Evolutionary conservation across 768 basidiomycete species (phyloP), one percentile per base, ranked within the genome.

Genomic region (Russula olivacea): DNA sequence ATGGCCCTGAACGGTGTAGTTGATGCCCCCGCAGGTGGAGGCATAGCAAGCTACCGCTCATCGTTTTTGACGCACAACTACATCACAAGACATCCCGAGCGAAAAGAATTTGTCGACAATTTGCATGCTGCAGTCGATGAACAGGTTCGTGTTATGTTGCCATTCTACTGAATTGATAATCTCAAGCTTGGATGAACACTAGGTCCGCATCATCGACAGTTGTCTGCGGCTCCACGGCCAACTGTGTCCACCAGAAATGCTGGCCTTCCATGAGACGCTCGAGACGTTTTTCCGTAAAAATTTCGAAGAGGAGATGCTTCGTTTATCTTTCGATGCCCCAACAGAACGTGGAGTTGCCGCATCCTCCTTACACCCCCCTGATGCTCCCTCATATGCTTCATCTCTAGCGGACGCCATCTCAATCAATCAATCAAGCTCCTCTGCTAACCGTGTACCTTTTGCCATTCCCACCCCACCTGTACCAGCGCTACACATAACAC

Each of bases 211-310:
- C 54, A 89, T 98, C 54, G 89, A 93, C 65, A 84, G 82, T 58
- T 94, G 92, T 71, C 79, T 98, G 58, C 84, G 83, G 68, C 80
- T 98, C 6, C 94, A 98, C 71, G 86, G 85, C 2, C 80, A 84
- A 50, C 75, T 96, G 34, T 94, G 93, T 71, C 84, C 91, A 0
- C 81, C 84, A 14, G 93, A 94, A 72, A 96, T 97, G 81, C 76
- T 88, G n/a, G 82, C 86, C 5, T 98, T 98, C 81, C 95, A 98
- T 71, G 86, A 88, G 63, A 93, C 92, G 0, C 78, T 98, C 50
- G 87, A 91, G 71, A 86, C 82, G 64, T 88, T 93, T 74, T 93
- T 92, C 79, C 82, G 78, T 59, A 90, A 88, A 73, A 91, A 91
- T 70, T 93, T 91, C 75, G 74, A 82, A 4, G 91, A 93, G 41